Percentiles rank a stretch among this genome's conserved stretches.
These are phyloP conservation scores for Malus sylvestris DNA, from an alignment of 306 rosid genomes.

Conservation along the genomic window DNA sequence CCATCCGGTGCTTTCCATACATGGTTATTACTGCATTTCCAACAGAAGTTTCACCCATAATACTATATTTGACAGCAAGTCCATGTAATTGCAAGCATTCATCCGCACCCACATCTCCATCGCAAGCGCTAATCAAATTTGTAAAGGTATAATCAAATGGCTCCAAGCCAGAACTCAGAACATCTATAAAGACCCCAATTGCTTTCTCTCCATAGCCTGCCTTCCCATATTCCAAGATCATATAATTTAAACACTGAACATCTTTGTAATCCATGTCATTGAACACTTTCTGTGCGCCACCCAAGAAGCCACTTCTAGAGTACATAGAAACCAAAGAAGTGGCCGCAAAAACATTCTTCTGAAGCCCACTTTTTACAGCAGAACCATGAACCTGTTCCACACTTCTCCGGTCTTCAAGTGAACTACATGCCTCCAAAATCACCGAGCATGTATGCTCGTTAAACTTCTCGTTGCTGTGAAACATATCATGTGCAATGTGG, in stretches of 20 bases:
- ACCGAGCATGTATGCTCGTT: slow-evolving; percentile 52
- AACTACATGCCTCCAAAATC: slow-evolving; percentile 34
- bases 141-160: slow-evolving; percentile 36
- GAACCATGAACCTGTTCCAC: slow-evolving; percentile 43
- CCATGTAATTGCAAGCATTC: slow-evolving; percentile 41
- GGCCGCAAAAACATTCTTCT: slow-evolving; percentile 34
- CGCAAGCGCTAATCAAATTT: slow-evolving; percentile 32
- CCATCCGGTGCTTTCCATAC: slow-evolving; percentile 40
- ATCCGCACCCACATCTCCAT: slow-evolving; percentile 12
- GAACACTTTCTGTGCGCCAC: slow-evolving; percentile 38
- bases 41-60: slow-evolving; percentile 25
- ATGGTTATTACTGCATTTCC: slow-evolving; percentile 42
- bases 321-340: slow-evolving; percentile 49
- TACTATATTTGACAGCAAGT: slow-evolving; percentile 35
- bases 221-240: slow-evolving; percentile 46
- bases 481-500: slow-evolving; percentile 29
- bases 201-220: slow-evolving; percentile 33
- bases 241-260: slow-evolving; percentile 43
- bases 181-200: slow-evolving; percentile 21
- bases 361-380: slow-evolving; percentile 33
- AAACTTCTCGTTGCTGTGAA: slow-evolving; percentile 26
- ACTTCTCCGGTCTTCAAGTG: slow-evolving; percentile 4
- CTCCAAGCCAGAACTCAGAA: slow-evolving; percentile 31
- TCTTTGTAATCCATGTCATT: slow-evolving; percentile 20
- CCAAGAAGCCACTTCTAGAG: slow-evolving; percentile 32